phyloP scores from a whole-genome alignment of 1,284 basidiomycete genomes.

The Athelia sp. region DNA sequence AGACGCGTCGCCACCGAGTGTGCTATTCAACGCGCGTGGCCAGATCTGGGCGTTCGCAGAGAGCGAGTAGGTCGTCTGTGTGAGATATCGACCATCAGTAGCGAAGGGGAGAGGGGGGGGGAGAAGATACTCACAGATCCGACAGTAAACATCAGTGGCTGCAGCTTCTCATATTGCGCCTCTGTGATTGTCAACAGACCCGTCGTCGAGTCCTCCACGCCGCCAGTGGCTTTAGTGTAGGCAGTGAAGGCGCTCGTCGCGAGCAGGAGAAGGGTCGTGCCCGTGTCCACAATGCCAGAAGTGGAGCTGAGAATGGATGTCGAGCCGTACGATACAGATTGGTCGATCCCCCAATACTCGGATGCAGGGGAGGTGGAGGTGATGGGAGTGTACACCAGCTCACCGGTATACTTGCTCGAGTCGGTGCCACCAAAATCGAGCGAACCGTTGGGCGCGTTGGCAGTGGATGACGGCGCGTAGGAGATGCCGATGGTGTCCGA shows the following conservation, averaged over 20 bases:
- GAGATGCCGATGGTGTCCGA: constrained; percentile 10
- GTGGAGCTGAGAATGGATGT: background rate
- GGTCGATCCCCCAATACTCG: background rate
- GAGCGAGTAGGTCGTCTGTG: constrained; percentile 4
- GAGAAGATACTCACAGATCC: too few species aligned
- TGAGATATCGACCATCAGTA: too few species aligned
- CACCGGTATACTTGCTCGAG: background rate
- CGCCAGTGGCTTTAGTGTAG: background rate
- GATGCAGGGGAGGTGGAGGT: background rate
- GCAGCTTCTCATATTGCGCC: constrained; percentile 14
- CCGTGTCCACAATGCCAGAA: constrained; percentile 9
- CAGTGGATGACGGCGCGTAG: constrained; percentile 4
- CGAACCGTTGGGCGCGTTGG: background rate
- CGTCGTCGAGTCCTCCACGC: background rate
- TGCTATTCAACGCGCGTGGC: background rate
- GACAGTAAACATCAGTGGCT: constrained; percentile 16
- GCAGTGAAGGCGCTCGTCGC: background rate
- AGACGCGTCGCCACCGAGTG: background rate
- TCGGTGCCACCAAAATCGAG: background rate
- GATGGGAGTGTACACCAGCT: background rate
- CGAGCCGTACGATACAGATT: background rate
- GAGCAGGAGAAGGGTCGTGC: constrained; percentile 13
- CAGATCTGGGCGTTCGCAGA: background rate
- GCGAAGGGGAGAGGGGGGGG: too few species aligned
- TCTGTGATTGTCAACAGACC: constrained; percentile 15